Evolutionary conservation across 805 yeast genomes (phyloP).

Genomic region (Starmerella khaoyaiensis): DNA sequence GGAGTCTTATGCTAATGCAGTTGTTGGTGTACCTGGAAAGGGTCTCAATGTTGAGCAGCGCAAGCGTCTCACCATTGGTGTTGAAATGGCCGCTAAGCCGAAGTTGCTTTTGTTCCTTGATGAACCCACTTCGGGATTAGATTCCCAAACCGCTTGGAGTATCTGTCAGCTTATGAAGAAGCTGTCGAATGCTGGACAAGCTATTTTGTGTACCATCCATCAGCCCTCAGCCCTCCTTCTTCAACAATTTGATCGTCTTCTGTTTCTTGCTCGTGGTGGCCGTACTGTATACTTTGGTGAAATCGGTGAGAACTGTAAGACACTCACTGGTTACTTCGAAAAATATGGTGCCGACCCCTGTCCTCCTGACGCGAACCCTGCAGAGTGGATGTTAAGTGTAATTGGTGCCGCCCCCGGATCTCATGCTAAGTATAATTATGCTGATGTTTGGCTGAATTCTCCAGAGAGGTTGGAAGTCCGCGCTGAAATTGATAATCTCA

Average conservation of each 20-base stretch:
- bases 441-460: constrained; percentile 45
- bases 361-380: constrained; percentile 50
- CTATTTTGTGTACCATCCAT: constrained; percentile 63
- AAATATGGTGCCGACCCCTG: constrained; percentile 60
- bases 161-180: constrained; percentile 54
- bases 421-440: constrained; percentile 44
- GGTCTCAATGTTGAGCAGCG: constrained; percentile 60
- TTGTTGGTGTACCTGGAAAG: constrained; percentile 63
- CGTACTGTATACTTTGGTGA: constrained; percentile 73
- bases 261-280: constrained; percentile 64
- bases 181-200: constrained; percentile 59
- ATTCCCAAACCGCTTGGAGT: constrained; percentile 53
- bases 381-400: constrained; percentile 59
- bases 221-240: constrained; percentile 63
- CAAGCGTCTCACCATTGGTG: constrained; percentile 57
- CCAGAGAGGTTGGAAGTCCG: constrained; percentile 31
- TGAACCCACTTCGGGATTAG: constrained; percentile 65
- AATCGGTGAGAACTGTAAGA: constrained; percentile 49
- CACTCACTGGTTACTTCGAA: constrained; percentile 55
- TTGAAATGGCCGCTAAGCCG: constrained; percentile 59
- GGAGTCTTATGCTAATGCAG: constrained; percentile 61
- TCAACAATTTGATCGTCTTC: constrained; percentile 53
- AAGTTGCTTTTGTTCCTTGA: constrained; percentile 47
- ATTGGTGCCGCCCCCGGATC: constrained; percentile 79
- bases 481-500: constrained; percentile 28